Base-by-base conservation (phyloP, 225 moss, liverwort and hornwort genomes). In the Marchantia polymorpha region DNA sequence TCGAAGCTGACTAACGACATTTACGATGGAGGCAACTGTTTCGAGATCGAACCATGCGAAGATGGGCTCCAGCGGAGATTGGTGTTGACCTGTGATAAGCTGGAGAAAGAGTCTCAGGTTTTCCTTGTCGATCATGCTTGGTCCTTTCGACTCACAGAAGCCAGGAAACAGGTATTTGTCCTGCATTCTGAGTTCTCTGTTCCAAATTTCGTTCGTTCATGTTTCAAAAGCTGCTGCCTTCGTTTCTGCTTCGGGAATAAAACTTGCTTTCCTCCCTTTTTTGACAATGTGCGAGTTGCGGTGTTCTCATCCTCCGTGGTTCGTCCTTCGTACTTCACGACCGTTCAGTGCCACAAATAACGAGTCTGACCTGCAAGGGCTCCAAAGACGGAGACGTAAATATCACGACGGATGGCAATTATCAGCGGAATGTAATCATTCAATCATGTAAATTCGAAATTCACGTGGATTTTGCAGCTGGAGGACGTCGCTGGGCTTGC, bases 41-140 rank as follows among this genome's bases (percentile, higher is more conserved):
- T 93, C 60, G 85, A 81, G 48, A 84, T 99, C 53, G 93, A 94
- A 81, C 86, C 87, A 10, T 85, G 85, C 23, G 87, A 83, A 17
- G 88, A 81, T 58, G 70, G 64, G 29, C 83, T 85, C 56, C 92
- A 89, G 79, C 93, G 94, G 26, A 83, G 86, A 17, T 79, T 93
- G 81, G 8, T 92, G 52, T 17, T 91, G 51, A 84, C 80, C 30
- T 73, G 67, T 54, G 79, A 83, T 64, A 80, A 52, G 8, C 71
- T 94, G 82, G 68, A 72, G 8, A 88, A 85, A 25, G 84, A 92
- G 16, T 89, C 91, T 39, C 87, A 94, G 59, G 94, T 97, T 30
- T 97, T 97, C 54, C 87, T 97, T 60, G 79, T 97, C 14, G 97
- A 97, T 65, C 97, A 97, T 83, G 93, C 97, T 19, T 97, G 97